Evolutionary conservation across 306 rosid species (phyloP).

Genomic region (Cicer judaicum): DNA sequence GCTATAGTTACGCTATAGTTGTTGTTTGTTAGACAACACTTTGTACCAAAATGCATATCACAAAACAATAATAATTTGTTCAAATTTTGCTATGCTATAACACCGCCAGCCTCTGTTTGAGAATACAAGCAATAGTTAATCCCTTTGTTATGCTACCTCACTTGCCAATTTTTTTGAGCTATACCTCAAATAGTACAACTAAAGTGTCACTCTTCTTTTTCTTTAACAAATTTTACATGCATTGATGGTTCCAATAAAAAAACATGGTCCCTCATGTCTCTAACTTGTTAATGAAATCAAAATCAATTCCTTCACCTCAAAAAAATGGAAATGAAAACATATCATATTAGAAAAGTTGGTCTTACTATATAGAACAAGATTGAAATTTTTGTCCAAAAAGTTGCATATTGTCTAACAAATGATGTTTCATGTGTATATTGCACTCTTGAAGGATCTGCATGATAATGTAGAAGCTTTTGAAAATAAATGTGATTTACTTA

Average conservation of each 20-base stretch:
- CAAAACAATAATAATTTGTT: too few species aligned
- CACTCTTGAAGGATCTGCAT: conserved; percentile 80
- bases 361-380: conserved; percentile 90
- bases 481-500: neutral
- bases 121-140: neutral
- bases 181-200: neutral
- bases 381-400: conserved; percentile 73
- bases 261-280: neutral
- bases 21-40: too few species aligned
- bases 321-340: conserved; percentile 24
- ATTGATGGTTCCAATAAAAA: conserved; percentile 8
- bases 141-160: neutral
- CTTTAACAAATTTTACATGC: conserved; percentile 14
- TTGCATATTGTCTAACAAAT: conserved; percentile 85
- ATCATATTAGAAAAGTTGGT: conserved; percentile 19
- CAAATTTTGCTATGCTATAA: too few species aligned
- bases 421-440: conserved; percentile 92
- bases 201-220: neutral
- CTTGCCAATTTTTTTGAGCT: neutral
- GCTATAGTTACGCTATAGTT: too few species aligned
- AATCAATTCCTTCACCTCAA: neutral
- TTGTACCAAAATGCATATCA: too few species aligned
- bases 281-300: neutral
- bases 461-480: conserved; percentile 18
- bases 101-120: too few species aligned